Evolutionary conservation across 257 asterid genomes (phyloP).

Genomic region (Penstemon newberryi): DNA sequence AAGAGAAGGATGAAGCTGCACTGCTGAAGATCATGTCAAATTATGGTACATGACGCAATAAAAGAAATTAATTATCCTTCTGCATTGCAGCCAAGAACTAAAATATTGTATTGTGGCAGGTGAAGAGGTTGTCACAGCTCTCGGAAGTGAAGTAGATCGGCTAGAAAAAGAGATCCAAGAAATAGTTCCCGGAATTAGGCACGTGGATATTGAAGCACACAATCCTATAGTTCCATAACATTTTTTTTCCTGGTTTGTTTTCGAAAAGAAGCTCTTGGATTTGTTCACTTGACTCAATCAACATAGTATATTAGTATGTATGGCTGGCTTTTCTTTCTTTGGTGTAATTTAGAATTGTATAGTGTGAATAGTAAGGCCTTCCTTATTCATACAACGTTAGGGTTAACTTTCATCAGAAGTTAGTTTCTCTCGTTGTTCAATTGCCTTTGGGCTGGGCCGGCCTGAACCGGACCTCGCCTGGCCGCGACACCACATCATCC

Average conservation of each 20-base stretch:
- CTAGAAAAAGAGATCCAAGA: slow-evolving; percentile 91
- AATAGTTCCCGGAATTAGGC: slow-evolving; percentile 90
- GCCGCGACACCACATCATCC: no score
- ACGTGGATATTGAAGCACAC: slow-evolving; percentile 95
- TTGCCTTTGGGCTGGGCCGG: no score
- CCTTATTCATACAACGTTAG: not conserved
- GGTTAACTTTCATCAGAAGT: not conserved
- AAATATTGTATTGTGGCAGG: slow-evolving; percentile 45
- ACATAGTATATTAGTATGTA: not conserved
- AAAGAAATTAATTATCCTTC: not conserved
- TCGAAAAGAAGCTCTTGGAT: not conserved
- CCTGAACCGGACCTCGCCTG: no score
- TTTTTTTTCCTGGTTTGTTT: slow-evolving; percentile 6
- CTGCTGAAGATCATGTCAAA: slow-evolving; percentile 75
- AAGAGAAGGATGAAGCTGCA: slow-evolving; percentile 58
- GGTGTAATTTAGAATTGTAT: not conserved
- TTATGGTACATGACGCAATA: slow-evolving; percentile 55
- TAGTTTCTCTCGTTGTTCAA: no score
- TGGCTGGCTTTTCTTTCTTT: slow-evolving; percentile 6
- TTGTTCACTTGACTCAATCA: slow-evolving; percentile 9
- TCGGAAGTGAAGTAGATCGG: slow-evolving; percentile 95
- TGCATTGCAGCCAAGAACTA: not conserved
- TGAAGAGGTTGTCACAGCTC: slow-evolving; percentile 96
- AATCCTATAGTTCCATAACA: slow-evolving; percentile 63
- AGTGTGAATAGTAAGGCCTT: slow-evolving; percentile 25